Percentiles rank a stretch among this genome's conserved stretches.
These are phyloP conservation scores for Sorghum bicolor DNA, from an alignment of 176 grass and related monocot genomes.

Conservation along the genomic window Sorghum_bicolor_NCBIv3 NC_012872.2:67808501-67809000, in stretches of 20 bases:
- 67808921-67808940: constrained; percentile 35
- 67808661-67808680: too few relatives aligned
- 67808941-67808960: constrained; percentile 59
- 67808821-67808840: constrained; percentile 46
- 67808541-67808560: too few relatives aligned
- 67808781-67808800: background rate
- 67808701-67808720: background rate
- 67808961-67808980: constrained; percentile 47
- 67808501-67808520: too few relatives aligned
- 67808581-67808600: too few relatives aligned
- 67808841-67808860: constrained; percentile 31
- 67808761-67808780: background rate
- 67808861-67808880: constrained; percentile 43
- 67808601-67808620: too few relatives aligned
- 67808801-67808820: constrained; percentile 37
- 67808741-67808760: background rate
- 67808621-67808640: too few relatives aligned
- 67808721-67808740: background rate
- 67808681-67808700: background rate
- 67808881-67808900: constrained; percentile 19
- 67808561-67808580: too few relatives aligned
- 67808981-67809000: constrained; percentile 45
- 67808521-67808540: too few relatives aligned
- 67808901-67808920: constrained; percentile 30
- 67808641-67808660: too few relatives aligned